These are phyloP conservation scores for Dispira simplex DNA, from an alignment of 192 early-diverging fungal species.

Conservation along the genomic window DNA sequence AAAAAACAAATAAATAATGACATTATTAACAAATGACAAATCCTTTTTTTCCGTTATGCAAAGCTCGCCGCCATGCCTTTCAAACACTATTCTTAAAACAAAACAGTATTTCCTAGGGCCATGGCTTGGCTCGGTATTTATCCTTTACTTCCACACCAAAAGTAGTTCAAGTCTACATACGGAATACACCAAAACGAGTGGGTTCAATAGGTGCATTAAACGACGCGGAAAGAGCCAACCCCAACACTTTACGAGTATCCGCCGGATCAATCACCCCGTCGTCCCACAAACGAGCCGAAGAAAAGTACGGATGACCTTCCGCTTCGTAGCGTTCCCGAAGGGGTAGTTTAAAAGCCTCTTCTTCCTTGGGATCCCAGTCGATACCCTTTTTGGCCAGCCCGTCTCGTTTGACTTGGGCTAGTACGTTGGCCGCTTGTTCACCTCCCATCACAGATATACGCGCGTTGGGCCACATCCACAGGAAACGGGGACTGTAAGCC, in stretches of 20 bases:
- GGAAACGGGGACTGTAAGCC: constrained; percentile 81
- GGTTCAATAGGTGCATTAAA: constrained; percentile 52
- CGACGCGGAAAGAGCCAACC: constrained; percentile 64
- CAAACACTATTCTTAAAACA: no score
- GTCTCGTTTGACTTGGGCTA: constrained; percentile 76
- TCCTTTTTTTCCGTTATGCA: no score
- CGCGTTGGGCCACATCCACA: constrained; percentile 94
- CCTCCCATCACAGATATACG: constrained; percentile 97
- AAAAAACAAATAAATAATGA: no score
- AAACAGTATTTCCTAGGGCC: no score
- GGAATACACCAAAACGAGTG: constrained; percentile 87
- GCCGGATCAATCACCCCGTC: constrained; percentile 86
- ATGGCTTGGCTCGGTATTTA: no score
- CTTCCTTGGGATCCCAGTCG: constrained; percentile 57
- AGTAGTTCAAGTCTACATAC: constrained; percentile 59
- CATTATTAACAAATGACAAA: no score
- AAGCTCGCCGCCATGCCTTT: no score
- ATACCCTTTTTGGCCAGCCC: constrained; percentile 62
- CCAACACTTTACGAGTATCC: constrained; percentile 77
- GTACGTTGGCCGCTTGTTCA: constrained; percentile 84
- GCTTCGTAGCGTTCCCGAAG: constrained; percentile 73
- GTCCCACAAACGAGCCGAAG: constrained; percentile 79
- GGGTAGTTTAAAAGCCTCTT: constrained; percentile 68
- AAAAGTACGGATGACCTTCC: constrained; percentile 94
- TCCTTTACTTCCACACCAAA: not conserved